A percentile compares a stretch with the other conserved stretches of the same genome.
Evolutionary conservation across 371 early-diverging fungal genomes (phyloP).

Genomic region (Apophysomyces sp.): DNA sequence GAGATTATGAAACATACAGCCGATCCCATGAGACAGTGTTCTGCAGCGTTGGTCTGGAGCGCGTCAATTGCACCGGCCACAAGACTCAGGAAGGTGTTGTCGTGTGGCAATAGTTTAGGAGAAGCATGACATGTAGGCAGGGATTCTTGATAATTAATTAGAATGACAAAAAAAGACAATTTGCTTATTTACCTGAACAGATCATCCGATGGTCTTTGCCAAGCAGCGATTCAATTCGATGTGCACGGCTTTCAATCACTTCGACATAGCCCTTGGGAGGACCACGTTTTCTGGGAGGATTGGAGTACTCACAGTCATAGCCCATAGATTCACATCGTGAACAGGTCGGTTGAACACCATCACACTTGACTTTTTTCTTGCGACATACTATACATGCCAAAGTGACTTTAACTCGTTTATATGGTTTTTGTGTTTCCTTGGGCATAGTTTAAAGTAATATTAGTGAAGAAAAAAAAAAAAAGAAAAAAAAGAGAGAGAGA

Average conservation of each 20-base stretch:
- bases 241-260: constrained; percentile 68
- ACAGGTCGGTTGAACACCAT: constrained; percentile 47
- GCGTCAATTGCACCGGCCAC: constrained; percentile 7
- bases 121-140: neutral
- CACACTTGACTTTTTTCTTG: constrained; percentile 53
- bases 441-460: neutral
- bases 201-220: neutral
- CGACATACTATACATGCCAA: constrained; percentile 47
- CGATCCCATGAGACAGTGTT: constrained; percentile 3
- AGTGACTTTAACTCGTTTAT: constrained; percentile 47
- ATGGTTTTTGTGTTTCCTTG: neutral
- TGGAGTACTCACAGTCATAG: constrained; percentile 40
- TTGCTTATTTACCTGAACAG: neutral
- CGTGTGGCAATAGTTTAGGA: neutral
- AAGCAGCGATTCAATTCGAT: constrained; percentile 67
- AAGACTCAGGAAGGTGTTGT: constrained; percentile 4
- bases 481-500: neutral
- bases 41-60: neutral
- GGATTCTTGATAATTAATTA: no score
- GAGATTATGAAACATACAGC: constrained; percentile 20
- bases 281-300: constrained; percentile 54
- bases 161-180: no score
- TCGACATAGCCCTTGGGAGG: constrained; percentile 79
- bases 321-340: constrained; percentile 40
- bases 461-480: neutral